Evolutionary conservation across 2,329 filamentous ascomycete species (phyloP).

Genomic region (Xylaria sp.): DNA sequence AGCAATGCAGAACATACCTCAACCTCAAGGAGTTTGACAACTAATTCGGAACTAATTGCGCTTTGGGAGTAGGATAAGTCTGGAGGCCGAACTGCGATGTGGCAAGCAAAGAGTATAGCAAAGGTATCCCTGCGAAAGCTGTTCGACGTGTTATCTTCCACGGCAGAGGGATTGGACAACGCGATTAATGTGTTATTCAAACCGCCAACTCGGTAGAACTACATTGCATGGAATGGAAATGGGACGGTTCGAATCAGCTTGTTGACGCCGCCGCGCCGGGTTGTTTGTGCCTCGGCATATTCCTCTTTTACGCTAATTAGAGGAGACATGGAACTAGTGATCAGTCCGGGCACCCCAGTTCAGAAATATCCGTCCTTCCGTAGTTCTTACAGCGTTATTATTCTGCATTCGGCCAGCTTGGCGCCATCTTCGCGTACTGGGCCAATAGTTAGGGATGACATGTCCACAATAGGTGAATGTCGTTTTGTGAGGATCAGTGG

Average conservation of each 20-base stretch:
- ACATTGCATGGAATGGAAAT: background rate
- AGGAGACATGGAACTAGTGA: background rate
- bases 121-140: background rate
- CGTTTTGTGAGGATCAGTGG: constrained; percentile 4
- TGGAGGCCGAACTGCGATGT: background rate
- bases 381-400: background rate
- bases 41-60: background rate
- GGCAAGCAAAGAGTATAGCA: constrained; percentile 1
- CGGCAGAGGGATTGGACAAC: background rate
- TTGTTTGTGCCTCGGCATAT: constrained; percentile 27
- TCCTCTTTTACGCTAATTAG: constrained; percentile 8
- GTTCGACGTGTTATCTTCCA: background rate
- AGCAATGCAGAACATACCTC: background rate
- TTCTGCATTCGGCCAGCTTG: background rate
- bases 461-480: constrained; percentile 15
- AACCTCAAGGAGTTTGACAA: background rate
- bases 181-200: background rate
- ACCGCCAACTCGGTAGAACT: background rate
- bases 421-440: constrained; percentile 6
- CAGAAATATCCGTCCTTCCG: background rate
- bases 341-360: background rate
- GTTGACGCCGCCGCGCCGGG: background rate
- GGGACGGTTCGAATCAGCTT: background rate
- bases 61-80: background rate
- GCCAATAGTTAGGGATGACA: constrained; percentile 2